Evolutionary conservation across 2,329 filamentous ascomycete species (phyloP).

Genomic region (Passalora sequoiae): DNA sequence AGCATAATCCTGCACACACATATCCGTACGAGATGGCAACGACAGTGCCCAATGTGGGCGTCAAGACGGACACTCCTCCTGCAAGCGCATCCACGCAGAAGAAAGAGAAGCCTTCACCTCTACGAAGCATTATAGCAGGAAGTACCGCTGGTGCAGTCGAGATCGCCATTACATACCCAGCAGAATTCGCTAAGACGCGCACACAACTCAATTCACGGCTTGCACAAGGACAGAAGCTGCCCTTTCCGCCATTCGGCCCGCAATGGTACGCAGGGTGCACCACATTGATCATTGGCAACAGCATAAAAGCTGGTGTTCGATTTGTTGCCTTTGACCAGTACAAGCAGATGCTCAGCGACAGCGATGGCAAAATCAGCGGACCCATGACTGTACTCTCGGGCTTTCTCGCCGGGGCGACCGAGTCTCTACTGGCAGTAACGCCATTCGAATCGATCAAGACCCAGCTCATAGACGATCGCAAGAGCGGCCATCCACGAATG

Average conservation of each 20-base stretch:
- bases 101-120: conserved; percentile 60
- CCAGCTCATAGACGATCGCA: conserved; percentile 94
- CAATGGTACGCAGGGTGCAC: conserved; percentile 99
- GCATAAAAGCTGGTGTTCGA: conserved; percentile 88
- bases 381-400: conserved; percentile 88
- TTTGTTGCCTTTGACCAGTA: conserved; percentile 97
- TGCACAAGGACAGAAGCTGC: conserved; percentile 76
- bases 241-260: conserved; percentile 86
- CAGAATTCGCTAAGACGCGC: conserved; percentile 94
- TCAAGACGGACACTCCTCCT: conserved; percentile 9
- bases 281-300: conserved; percentile 93
- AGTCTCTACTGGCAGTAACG: conserved; percentile 88
- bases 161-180: conserved; percentile 92
- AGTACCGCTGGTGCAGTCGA: conserved; percentile 91
- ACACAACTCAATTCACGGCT: conserved; percentile 86
- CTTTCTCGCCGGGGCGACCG: conserved; percentile 90
- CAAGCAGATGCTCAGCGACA: conserved; percentile 75
- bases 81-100: conserved; percentile 15
- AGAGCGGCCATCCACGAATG: conserved; percentile 77
- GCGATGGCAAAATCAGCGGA: conserved; percentile 80
- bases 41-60: conserved; percentile 23
- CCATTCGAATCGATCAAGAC: conserved; percentile 99
- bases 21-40: conserved; percentile 20
- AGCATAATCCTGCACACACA: too few species aligned
- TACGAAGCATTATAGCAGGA: conserved; percentile 87